phyloP scores from a whole-genome alignment of 192 early-diverging fungal genomes.

The Polychytrium aggregatum region DNA sequence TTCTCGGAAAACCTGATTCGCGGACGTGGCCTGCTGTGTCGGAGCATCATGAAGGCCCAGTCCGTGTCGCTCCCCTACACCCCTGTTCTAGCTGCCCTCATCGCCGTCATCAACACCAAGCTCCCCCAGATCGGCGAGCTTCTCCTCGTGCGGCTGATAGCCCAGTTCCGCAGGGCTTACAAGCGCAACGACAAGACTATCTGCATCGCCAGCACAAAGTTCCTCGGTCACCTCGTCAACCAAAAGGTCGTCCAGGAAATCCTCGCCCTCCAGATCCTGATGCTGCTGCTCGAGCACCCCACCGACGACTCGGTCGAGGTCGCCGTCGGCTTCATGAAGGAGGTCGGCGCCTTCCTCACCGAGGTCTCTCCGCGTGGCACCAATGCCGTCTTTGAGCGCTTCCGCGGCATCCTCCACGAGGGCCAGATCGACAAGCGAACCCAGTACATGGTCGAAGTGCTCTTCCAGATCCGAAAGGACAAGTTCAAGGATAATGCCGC shows the following conservation, averaged over 20 bases:
- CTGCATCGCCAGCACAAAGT: slow-evolving; percentile 73
- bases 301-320: slow-evolving; percentile 96
- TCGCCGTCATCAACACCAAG: slow-evolving; percentile 87
- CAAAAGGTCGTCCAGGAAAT: slow-evolving; percentile 83
- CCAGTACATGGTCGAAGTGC: slow-evolving; percentile 95
- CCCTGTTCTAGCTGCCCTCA: slow-evolving; percentile 77
- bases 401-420: slow-evolving; percentile 86
- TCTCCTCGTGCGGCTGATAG: slow-evolving; percentile 66
- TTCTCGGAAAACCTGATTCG: slow-evolving; percentile 86
- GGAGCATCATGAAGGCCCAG: slow-evolving; percentile 81
- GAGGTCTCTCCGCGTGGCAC: slow-evolving; percentile 64
- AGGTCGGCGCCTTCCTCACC: slow-evolving; percentile 73
- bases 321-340: slow-evolving; percentile 86
- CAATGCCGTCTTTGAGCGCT: slow-evolving; percentile 82
- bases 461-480: slow-evolving; percentile 89
- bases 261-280: slow-evolving; percentile 74
- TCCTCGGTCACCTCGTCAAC: slow-evolving; percentile 88
- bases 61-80: slow-evolving; percentile 78
- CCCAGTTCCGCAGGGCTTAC: slow-evolving; percentile 86
- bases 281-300: slow-evolving; percentile 67
- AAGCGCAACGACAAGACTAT: slow-evolving; percentile 81
- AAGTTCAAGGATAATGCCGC: slow-evolving; percentile 84
- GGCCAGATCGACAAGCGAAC: slow-evolving; percentile 87
- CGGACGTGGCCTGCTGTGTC: slow-evolving; percentile 77
- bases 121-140: slow-evolving; percentile 84